phyloP scores from a whole-genome alignment of 1,284 basidiomycete species.

The Ceratobasidium sp. region DNA sequence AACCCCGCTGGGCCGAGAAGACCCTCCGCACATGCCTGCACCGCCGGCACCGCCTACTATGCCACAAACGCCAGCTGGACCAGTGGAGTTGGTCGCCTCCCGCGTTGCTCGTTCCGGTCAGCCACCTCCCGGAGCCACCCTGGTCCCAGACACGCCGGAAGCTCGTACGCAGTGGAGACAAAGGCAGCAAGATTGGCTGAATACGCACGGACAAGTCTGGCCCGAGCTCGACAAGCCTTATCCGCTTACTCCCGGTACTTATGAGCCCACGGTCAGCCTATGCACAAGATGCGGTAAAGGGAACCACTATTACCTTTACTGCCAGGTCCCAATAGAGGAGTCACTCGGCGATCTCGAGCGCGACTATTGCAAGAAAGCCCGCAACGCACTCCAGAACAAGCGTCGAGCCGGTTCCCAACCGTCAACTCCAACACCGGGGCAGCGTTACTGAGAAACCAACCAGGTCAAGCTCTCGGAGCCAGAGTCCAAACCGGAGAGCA shows the following conservation, averaged over 20 bases:
- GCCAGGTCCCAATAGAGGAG: neutral
- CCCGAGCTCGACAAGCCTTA: neutral
- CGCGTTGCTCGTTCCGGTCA: neutral
- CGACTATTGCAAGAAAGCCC: neutral
- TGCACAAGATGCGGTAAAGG: constrained; percentile 1
- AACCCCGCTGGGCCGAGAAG: neutral
- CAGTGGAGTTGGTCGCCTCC: neutral
- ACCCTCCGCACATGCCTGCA: neutral
- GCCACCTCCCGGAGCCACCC: neutral
- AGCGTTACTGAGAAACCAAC: neutral
- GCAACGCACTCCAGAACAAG: neutral
- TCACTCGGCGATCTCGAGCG: neutral
- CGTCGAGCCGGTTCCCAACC: neutral
- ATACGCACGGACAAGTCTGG: neutral
- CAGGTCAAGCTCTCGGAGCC: constrained; percentile 8
- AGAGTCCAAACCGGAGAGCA: neutral
- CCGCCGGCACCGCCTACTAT: neutral
- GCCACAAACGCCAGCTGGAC: neutral
- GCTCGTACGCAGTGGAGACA: neutral
- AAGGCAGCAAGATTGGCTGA: neutral
- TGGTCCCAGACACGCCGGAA: neutral
- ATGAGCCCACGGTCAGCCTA: neutral
- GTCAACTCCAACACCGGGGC: neutral
- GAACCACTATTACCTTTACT: neutral
- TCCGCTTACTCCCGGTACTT: constrained; percentile 4